A percentile compares a stretch with the other conserved stretches of the same genome.
Conservation (phyloP, 352 stramenopile genomes). For the Lagenidium giganteum region DNA sequence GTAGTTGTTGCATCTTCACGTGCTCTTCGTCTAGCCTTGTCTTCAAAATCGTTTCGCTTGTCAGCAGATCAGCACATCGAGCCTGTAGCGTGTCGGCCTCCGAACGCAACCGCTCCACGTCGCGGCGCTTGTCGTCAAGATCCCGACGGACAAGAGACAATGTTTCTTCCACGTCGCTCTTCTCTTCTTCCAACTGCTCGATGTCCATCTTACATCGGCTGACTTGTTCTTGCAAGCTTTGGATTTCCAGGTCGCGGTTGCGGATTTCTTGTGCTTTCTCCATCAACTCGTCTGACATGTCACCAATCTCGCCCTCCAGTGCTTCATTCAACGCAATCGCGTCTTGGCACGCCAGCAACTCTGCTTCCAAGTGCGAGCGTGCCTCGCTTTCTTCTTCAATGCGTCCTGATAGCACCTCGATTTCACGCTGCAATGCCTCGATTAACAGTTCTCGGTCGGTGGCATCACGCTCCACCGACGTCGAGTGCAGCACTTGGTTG, state of each 20-base stretch:
- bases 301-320: slow-evolving; percentile 70
- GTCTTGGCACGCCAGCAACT: slow-evolving; percentile 52
- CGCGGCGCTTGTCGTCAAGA: slow-evolving; percentile 6
- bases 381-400: slow-evolving; percentile 65
- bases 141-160: slow-evolving; percentile 4
- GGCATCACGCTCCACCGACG: slow-evolving; percentile 52
- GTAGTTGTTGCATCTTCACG: too few relatives aligned
- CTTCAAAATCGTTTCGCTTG: too few relatives aligned
- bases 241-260: slow-evolving; percentile 51
- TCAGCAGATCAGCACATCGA: too few relatives aligned
- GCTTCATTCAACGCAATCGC: slow-evolving; percentile 56
- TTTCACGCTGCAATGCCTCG: slow-evolving; percentile 56
- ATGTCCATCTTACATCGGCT: slow-evolving; percentile 40
- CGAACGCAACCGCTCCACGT: too few relatives aligned
- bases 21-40: too few relatives aligned
- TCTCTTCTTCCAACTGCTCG: slow-evolving; percentile 36
- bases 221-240: slow-evolving; percentile 38
- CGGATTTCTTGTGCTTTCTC: slow-evolving; percentile 68
- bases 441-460: slow-evolving; percentile 61
- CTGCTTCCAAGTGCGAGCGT: slow-evolving; percentile 44
- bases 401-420: slow-evolving; percentile 52
- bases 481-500: slow-evolving; percentile 35
- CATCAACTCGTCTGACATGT: slow-evolving; percentile 79
- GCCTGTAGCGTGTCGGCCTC: too few relatives aligned
- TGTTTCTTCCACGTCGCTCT: slow-evolving; percentile 28